Base-by-base conservation (phyloP, 1,284 basidiomycete species). In the Naganishia sp. region DNA sequence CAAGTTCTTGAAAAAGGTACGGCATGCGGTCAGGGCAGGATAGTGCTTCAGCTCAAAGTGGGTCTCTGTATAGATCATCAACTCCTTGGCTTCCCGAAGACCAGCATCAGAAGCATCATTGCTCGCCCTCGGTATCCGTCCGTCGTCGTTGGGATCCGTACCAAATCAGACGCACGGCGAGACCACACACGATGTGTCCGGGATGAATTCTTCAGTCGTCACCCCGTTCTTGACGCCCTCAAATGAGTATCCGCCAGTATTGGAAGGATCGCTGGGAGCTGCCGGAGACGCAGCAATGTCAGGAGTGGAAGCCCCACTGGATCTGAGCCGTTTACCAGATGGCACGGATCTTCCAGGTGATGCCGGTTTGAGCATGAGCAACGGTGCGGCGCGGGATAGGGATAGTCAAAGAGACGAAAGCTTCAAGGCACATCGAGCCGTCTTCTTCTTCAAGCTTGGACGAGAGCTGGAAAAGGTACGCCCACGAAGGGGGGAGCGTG, bases 361-460 rank as follows among this genome's bases (percentile, higher is more conserved):
- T 5, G 69, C 68, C 13, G 61, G 54, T 4, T 57, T 61, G 53
- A 52, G 46, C 51, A 65, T 69, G n/a, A 69, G 62, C 41, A 67
- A 74, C 56, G 69, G 67, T 66, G 47, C 62, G 25, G 46, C 67
- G 28, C 66, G 70, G 15, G 71, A 69, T 18, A 63, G 60, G 6
- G 71, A 71, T 21, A 67, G 35, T 42, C 77, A 76, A 55, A 66
- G 71, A 23, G 73, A 71, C 11, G 79, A 79, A 53, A 81, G 89
- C 74, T 93, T 95, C 74, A 90, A 90, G 73, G 92, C 93, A 18
- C 93, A 97, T 82, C 93, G 95, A 75, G 92, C 95, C 23, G 92
- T 94, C 0, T 99, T 98, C 84, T 99, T 99, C 84, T 99, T 98
- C 85, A 98, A 95, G 76, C 85, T 99, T 1, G 95, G 98, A 79